Conservation (phyloP, 2,329 filamentous ascomycete genomes). For the Catunica adiposa region DNA sequence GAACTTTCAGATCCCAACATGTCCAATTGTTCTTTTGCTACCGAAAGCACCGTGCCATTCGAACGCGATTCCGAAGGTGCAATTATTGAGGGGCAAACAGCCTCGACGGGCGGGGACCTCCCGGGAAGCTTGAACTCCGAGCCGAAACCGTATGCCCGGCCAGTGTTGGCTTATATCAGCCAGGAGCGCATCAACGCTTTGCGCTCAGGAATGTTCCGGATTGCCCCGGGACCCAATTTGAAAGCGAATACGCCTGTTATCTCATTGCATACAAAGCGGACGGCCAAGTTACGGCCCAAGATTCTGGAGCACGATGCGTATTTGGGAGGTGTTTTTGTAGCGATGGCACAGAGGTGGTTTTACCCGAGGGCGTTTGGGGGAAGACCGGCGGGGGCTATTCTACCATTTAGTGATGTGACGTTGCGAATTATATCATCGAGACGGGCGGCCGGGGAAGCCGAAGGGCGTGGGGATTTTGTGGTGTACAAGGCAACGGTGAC, state of each 20-base stretch:
- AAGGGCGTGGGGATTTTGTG: slow-evolving; percentile 24
- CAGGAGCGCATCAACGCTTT: slow-evolving; percentile 19
- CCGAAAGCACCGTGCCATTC: slow-evolving; percentile 10
- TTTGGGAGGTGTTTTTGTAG: slow-evolving; percentile 34
- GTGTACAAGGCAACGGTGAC: slow-evolving; percentile 36
- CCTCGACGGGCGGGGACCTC: not conserved
- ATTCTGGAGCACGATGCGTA: slow-evolving; percentile 36
- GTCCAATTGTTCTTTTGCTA: slow-evolving; percentile 8
- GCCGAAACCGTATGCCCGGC: slow-evolving; percentile 24
- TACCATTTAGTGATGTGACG: slow-evolving; percentile 31
- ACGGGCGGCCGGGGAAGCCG: slow-evolving; percentile 25
- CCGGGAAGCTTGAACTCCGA: slow-evolving; percentile 17
- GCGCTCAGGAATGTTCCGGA: slow-evolving; percentile 33
- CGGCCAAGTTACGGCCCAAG: slow-evolving; percentile 30
- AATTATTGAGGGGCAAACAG: not conserved
- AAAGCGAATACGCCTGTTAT: slow-evolving; percentile 31
- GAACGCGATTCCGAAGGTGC: slow-evolving; percentile 2
- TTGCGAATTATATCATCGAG: slow-evolving; percentile 33
- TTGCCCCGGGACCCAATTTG: slow-evolving; percentile 27
- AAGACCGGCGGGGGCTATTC: slow-evolving; percentile 14
- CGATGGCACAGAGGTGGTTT: slow-evolving; percentile 40
- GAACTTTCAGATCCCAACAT: slow-evolving; percentile 2
- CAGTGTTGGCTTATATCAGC: slow-evolving; percentile 19
- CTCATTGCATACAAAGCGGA: slow-evolving; percentile 30
- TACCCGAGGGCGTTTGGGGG: slow-evolving; percentile 23